Evolutionary conservation across 2,329 filamentous ascomycete species (phyloP).

Genomic region (Epichloe hybrida): DNA sequence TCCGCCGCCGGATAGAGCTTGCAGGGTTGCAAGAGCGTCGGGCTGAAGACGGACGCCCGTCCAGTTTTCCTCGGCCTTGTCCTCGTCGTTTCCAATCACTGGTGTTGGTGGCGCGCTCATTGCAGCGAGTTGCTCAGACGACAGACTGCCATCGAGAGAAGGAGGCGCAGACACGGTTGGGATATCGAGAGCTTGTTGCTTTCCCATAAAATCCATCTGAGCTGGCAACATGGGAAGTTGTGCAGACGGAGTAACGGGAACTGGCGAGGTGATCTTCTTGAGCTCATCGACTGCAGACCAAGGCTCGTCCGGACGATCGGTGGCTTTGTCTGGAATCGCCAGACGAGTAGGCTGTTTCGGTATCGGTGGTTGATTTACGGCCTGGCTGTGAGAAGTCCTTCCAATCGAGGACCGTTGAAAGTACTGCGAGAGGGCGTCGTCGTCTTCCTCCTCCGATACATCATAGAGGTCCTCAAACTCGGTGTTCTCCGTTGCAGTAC

Average conservation of each 20-base stretch:
- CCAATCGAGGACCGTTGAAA: slow-evolving; percentile 16
- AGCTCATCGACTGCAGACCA: slow-evolving; percentile 31
- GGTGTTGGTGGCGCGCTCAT: slow-evolving; percentile 80
- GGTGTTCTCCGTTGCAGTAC: slow-evolving; percentile 49
- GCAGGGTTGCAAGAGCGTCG: slow-evolving; percentile 66
- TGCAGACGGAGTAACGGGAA: slow-evolving; percentile 49
- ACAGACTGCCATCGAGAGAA: slow-evolving; percentile 78
- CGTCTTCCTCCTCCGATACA: slow-evolving; percentile 64
- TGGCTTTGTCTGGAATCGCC: slow-evolving; percentile 33
- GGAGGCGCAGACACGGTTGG: slow-evolving; percentile 70
- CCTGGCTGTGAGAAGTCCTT: slow-evolving; percentile 24
- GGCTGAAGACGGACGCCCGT: slow-evolving; percentile 62
- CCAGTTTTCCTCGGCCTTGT: slow-evolving; percentile 51
- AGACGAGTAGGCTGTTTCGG: slow-evolving; percentile 28
- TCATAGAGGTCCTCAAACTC: slow-evolving; percentile 85
- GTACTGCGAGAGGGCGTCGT: slow-evolving; percentile 14
- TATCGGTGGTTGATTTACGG: slow-evolving; percentile 21
- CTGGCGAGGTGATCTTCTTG: slow-evolving; percentile 41
- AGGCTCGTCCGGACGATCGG: slow-evolving; percentile 20
- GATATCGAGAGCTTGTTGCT: slow-evolving; percentile 48
- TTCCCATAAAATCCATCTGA: slow-evolving; percentile 56
- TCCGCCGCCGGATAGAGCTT: slow-evolving; percentile 47
- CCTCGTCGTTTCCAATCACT: slow-evolving; percentile 45
- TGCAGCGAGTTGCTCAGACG: slow-evolving; percentile 73
- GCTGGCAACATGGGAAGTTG: slow-evolving; percentile 65